Conservation (phyloP, 257 asterid genomes). For the Fraxinus pennsylvanica region DNA sequence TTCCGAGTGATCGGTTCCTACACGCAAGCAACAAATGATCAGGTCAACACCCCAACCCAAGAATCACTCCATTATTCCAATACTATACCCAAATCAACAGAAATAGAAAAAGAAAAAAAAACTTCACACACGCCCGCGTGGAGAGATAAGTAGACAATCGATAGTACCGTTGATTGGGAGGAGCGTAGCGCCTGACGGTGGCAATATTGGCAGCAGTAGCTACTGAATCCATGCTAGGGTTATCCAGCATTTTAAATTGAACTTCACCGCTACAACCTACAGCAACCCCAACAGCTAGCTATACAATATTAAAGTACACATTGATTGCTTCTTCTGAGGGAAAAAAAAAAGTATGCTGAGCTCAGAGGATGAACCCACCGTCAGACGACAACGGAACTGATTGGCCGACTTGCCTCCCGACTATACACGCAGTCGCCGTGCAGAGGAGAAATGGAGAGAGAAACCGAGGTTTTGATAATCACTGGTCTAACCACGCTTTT, state of each 20-base stretch:
- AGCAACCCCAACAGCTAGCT: conserved; percentile 31
- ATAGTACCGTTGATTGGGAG: conserved; percentile 83
- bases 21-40: conserved; percentile 12
- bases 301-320: conserved; percentile 9
- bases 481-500: conserved; percentile 27
- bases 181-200: conserved; percentile 82
- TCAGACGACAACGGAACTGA: conserved; percentile 25
- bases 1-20: conserved; percentile 82
- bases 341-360: not conserved
- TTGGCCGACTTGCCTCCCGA: conserved; percentile 22
- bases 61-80: conserved; percentile 21
- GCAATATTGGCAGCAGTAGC: conserved; percentile 7
- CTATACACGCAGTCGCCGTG: conserved; percentile 23
- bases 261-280: conserved; percentile 35
- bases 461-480: conserved; percentile 26
- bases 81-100: conserved; percentile 6
- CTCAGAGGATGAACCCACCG: conserved; percentile 28
- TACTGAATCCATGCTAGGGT: conserved; percentile 60
- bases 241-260: conserved; percentile 66
- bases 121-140: not conserved
- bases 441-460: conserved; percentile 5
- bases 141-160: not conserved
- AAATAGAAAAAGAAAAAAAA: not conserved
- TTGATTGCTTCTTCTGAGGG: not conserved
- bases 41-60: not conserved